phyloP scores from a whole-genome alignment of 768 basidiomycete genomes.

The Termitomyces titanicus region DNA sequence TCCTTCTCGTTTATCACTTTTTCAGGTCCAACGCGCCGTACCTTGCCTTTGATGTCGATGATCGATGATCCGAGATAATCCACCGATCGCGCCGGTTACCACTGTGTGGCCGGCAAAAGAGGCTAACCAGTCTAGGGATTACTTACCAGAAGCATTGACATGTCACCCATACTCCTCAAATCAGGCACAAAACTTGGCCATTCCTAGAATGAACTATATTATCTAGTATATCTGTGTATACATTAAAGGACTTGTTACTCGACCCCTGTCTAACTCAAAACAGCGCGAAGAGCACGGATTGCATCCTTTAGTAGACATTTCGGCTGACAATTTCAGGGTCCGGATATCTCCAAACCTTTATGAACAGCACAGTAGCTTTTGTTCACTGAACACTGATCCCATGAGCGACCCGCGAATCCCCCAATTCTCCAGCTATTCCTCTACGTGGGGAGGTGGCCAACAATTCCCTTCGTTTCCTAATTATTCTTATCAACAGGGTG shows the following conservation, averaged over 20 bases:
- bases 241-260: constrained; percentile 16
- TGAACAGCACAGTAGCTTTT: constrained; percentile 21
- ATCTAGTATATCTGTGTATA: constrained; percentile 10
- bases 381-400: constrained; percentile 11
- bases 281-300: constrained; percentile 26
- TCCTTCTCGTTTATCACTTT: no score
- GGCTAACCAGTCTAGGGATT: constrained; percentile 18
- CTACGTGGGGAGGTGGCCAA: constrained; percentile 29
- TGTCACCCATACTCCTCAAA: constrained; percentile 13
- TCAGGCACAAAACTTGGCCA: constrained; percentile 14
- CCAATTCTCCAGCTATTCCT: constrained; percentile 28
- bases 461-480: constrained; percentile 24
- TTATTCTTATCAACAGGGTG: constrained; percentile 23
- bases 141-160: constrained; percentile 6
- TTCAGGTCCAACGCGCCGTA: neutral
- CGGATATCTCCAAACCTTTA: constrained; percentile 17
- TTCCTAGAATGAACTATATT: constrained; percentile 23
- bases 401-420: constrained; percentile 29
- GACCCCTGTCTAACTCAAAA: constrained; percentile 19
- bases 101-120: constrained; percentile 3
- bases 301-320: constrained; percentile 14
- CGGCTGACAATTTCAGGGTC: constrained; percentile 20
- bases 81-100: constrained; percentile 8
- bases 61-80: constrained; percentile 19
- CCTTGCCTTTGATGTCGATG: constrained; percentile 6